Percentiles rank a stretch among this genome's conserved stretches.
Evolutionary conservation across 345 rosid genomes (phyloP).

Genomic region (Populus pruinosa): DNA sequence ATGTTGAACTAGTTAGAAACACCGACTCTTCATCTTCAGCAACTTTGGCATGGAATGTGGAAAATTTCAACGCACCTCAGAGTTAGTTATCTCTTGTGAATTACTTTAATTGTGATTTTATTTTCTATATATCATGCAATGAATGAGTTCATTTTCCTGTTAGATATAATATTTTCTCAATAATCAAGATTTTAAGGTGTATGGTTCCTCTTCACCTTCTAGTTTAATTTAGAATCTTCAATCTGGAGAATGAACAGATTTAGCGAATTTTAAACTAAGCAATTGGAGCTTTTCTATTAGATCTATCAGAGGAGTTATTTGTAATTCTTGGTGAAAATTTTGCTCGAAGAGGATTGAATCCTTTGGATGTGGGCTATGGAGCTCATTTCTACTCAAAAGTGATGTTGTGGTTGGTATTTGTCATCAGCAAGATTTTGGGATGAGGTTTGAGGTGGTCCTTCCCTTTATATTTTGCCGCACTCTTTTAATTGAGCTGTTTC

Average conservation of each 20-base stretch:
- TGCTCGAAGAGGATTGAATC: neutral
- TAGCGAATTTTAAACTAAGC: neutral
- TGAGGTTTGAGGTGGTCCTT: neutral
- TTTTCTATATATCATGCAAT: neutral
- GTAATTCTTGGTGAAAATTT: neutral
- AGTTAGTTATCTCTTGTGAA: conserved; percentile 43
- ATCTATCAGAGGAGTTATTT: neutral
- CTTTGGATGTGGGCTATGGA: neutral
- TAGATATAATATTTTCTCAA: neutral
- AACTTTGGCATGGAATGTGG: conserved; percentile 51
- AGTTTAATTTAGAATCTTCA: neutral
- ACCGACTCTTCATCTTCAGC: conserved; percentile 36
- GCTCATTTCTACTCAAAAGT: neutral
- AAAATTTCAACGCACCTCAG: conserved; percentile 63
- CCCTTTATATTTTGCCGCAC: neutral
- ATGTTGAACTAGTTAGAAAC: conserved; percentile 26
- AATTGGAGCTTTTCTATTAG: neutral
- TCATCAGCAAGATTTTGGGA: neutral
- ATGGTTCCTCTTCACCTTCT: neutral
- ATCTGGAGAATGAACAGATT: neutral
- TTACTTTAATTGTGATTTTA: conserved; percentile 13
- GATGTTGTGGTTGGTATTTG: neutral
- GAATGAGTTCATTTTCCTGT: neutral
- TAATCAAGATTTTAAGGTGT: neutral
- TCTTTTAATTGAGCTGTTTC: conserved; percentile 17